Base-by-base conservation (phyloP, 495 filamentous ascomycete species). In the Penicillium subrubescens region DNA sequence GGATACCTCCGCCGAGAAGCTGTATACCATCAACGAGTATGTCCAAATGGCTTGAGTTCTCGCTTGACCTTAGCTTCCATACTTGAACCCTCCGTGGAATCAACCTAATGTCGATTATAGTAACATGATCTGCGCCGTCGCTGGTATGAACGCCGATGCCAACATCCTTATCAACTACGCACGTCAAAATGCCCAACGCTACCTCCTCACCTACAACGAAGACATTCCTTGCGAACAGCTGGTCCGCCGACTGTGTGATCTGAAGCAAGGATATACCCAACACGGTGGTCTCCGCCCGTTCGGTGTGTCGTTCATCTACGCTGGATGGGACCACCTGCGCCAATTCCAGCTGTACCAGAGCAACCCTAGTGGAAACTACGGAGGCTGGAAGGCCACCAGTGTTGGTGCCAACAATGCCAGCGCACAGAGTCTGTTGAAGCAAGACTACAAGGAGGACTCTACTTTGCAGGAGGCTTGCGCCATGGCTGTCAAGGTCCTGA, bases 141-240 rank as follows among this genome's bases (percentile, higher is more conserved):
- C 95, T 67, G 95, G 95, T 81, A 97, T 98, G 95, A 98, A 93
- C 54, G 94, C 95, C 74, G 95, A 99, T 77, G 95, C 95, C 69
- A 99, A 99, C 84, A 99, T 99, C 80, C 90, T 99, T 70, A 98
- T 99, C 89, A 98, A 98, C 86, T 97, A 92, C 81, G 95, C 95
- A 79, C 93, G 95, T 65, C 92, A 96, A 87, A 89, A 90, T 72
- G 96, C 95, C 62, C 95, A 99, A 81, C 88, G 88, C 66, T 98
- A 98, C 79, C 95, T 99, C 75, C 88, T 95, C 61, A 99, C 95
- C 64, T 99, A 98, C 87, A 96, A 97, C 84, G 92, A 97, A 88
- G 95, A 99, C 73, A 99, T 99, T 71, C 95, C 95, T 61, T 99
- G 95, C 82, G 95, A 98, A 76, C 95, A 98, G 81, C 92, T 99